Evolutionary conservation across 176 grass and related monocot species (phyloP).

Genomic region (Bothriochloa decipiens): DNA sequence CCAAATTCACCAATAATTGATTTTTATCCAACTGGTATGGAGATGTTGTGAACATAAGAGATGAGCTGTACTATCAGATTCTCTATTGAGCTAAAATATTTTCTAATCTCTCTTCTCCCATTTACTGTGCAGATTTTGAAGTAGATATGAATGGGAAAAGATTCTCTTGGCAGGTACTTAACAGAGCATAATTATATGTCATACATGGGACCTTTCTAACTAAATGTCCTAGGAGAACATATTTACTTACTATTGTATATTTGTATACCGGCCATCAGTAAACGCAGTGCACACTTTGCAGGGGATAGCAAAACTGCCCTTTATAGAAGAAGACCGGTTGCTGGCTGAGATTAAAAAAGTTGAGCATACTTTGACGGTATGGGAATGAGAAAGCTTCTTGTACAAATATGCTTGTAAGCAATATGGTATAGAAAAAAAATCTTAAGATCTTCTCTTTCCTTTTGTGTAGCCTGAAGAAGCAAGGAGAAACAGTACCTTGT

Average conservation of each 20-base stretch:
- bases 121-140: constrained; percentile 75
- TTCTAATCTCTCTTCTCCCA: constrained; percentile 12
- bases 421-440: not conserved
- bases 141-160: constrained; percentile 99
- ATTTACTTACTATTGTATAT: not conserved
- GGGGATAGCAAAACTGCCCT: constrained; percentile 97
- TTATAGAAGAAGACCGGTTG: constrained; percentile 88
- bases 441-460: constrained; percentile 28
- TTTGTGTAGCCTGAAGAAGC: constrained; percentile 81
- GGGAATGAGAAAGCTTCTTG: not conserved
- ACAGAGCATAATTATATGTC: constrained; percentile 29
- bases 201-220: not conserved
- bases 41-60: constrained; percentile 25
- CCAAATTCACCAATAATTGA: constrained; percentile 82
- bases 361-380: constrained; percentile 93
- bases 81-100: constrained; percentile 18
- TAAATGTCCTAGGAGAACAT: constrained; percentile 38
- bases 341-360: constrained; percentile 90
- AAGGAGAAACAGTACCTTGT: constrained; percentile 88
- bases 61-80: constrained; percentile 8
- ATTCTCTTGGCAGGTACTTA: constrained; percentile 92
- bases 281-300: constrained; percentile 46
- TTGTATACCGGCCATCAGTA: constrained; percentile 28
- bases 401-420: constrained; percentile 29
- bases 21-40: constrained; percentile 96